These are phyloP conservation scores for Phytophthora fragariaefolia DNA, from an alignment of 352 stramenopile species.

Conservation along the genomic window DNA sequence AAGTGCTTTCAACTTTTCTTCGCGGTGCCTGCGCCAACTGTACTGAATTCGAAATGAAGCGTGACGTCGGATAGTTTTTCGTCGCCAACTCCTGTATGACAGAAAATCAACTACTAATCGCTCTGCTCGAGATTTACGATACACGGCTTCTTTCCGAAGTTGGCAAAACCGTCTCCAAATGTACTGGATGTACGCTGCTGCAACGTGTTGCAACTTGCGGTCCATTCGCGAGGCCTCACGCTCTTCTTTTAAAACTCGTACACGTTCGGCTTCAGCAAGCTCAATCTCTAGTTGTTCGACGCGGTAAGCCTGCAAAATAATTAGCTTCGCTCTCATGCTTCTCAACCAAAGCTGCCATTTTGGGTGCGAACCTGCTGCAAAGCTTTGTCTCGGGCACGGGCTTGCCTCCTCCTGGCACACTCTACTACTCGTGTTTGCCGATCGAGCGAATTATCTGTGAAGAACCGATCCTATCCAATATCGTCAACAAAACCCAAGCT, in stretches of 20 bases:
- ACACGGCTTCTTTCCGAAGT: conserved; percentile 8
- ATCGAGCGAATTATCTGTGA: conserved; percentile 71
- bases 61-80: conserved; percentile 18
- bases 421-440: conserved; percentile 62
- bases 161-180: conserved; percentile 49
- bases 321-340: neutral
- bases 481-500: neutral
- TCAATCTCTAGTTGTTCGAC: conserved; percentile 56
- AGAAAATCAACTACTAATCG: conserved; percentile 48
- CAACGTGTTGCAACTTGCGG: conserved; percentile 66
- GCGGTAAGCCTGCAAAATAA: conserved; percentile 42
- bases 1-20: conserved; percentile 8
- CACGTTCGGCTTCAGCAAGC: conserved; percentile 47
- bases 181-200: conserved; percentile 75
- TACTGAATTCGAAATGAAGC: conserved; percentile 49
- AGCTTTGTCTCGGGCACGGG: conserved; percentile 54
- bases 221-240: conserved; percentile 63
- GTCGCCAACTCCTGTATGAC: conserved; percentile 16
- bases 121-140: conserved; percentile 31
- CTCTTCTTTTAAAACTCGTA: conserved; percentile 48
- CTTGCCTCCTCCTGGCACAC: conserved; percentile 61
- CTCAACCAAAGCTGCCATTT: neutral
- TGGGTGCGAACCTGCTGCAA: conserved; percentile 48
- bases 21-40: conserved; percentile 31
- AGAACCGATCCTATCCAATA: conserved; percentile 65